phyloP scores from a whole-genome alignment of 1,284 basidiomycete genomes.

The Moesziomyces sp. region DNA sequence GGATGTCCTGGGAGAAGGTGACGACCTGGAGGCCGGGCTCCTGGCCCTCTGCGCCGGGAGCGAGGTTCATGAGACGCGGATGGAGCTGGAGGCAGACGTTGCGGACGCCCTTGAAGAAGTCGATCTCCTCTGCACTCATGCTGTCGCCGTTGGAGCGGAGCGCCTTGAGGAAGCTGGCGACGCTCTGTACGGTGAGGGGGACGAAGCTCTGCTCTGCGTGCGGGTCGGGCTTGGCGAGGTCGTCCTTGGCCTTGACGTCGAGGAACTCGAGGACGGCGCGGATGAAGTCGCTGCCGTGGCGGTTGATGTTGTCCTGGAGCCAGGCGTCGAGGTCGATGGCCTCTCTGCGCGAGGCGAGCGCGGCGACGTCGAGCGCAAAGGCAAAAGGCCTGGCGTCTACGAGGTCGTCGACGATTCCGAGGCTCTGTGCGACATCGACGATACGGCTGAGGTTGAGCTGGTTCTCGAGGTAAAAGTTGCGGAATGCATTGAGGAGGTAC shows the following conservation, averaged over 20 bases:
- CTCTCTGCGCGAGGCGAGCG: constrained; percentile 89
- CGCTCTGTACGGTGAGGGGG: constrained; percentile 63
- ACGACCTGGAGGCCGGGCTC: constrained; percentile 93
- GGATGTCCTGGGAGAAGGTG: constrained; percentile 87
- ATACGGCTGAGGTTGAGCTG: constrained; percentile 93
- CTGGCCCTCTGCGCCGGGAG: constrained; percentile 80
- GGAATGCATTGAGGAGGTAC: constrained; percentile 85
- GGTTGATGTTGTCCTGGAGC: constrained; percentile 85
- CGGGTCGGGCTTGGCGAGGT: constrained; percentile 63
- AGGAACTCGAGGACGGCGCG: constrained; percentile 72
- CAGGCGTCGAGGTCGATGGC: constrained; percentile 96
- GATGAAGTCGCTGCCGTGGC: constrained; percentile 84
- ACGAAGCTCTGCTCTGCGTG: constrained; percentile 63
- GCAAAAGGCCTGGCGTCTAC: constrained; percentile 87
- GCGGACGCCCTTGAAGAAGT: constrained; percentile 89
- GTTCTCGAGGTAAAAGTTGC: constrained; percentile 90
- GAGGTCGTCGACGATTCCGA: constrained; percentile 89
- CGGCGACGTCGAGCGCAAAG: constrained; percentile 84
- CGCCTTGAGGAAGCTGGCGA: constrained; percentile 64
- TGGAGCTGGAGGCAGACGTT: constrained; percentile 94
- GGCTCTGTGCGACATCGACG: constrained; percentile 91
- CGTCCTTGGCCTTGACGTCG: constrained; percentile 64
- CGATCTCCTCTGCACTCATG: constrained; percentile 77
- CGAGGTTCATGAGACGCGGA: constrained; percentile 95
- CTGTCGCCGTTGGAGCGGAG: constrained; percentile 64